Evolutionary conservation across 1,284 basidiomycete species (phyloP), one percentile per base, ranked within the genome.

Genomic region (Puccinia novopanici): DNA sequence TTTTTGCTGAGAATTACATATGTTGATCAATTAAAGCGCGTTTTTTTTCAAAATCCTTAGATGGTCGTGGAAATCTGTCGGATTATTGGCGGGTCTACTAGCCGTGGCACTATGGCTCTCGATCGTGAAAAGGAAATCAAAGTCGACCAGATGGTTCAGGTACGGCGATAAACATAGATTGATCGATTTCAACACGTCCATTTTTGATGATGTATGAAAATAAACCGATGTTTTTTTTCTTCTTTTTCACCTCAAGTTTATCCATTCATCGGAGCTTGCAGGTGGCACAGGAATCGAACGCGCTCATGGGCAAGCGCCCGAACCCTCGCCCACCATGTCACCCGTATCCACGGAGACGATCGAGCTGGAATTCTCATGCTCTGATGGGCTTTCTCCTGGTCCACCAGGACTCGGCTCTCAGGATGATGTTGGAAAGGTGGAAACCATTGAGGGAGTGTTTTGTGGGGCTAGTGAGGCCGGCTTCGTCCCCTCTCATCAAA

Each of bases 21-120:
- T 45, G n/a, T 45, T 42, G 34, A 45, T 30, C 22, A 34, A n/a
- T 15, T 30, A 12, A 59, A 1, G 57, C 12, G 27, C 34, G 57
- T 34, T 34, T 30, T 52, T 52, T 27, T 55, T 52, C n/a, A n/a
- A n/a, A n/a, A n/a, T n/a, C n/a, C n/a, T 12, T 22, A 78, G 61
- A 27, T 63, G n/a, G 27, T 70, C 30, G 45, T 70, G 19, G 77
- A 72, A 61, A 57, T 79, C 15, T 79, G 54, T 63, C 57, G 42
- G 40, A 79, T 79, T 54, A 57, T 63, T 57, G 77, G 67, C n/a
- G 77, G 77, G 17, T 67, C 67, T 12, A 67, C 68, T 59, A 70
- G 37, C 48, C 67, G 77, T 27, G 77, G 77, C 57, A 57, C 77
- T 9, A 55, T 79, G n/a, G 77, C 63, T 30, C 57, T 79, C 24